Evolutionary conservation across 768 basidiomycete genomes (phyloP).

Genomic region (Leccinellum albellum): DNA sequence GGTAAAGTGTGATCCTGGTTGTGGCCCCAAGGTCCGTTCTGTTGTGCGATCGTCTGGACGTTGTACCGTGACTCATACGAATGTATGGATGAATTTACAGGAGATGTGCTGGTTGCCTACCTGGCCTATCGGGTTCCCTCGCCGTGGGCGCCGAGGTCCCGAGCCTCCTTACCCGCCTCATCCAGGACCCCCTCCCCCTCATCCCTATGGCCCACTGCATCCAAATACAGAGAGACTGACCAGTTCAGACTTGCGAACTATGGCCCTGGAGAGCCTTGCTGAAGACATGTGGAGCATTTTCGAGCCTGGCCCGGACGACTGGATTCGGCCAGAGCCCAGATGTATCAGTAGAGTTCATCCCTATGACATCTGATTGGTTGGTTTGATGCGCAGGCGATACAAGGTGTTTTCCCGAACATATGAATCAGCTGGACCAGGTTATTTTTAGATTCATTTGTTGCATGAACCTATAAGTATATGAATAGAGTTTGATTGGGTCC

Average conservation of each 20-base stretch:
- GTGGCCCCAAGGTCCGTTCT: constrained; percentile 41
- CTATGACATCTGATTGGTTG: not conserved
- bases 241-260: not conserved
- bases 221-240: not conserved
- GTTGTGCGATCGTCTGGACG: not conserved
- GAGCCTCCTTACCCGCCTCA: not conserved
- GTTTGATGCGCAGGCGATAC: not conserved
- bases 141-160: not conserved
- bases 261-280: not conserved
- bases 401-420: not conserved
- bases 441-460: not conserved
- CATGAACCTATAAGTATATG: no score
- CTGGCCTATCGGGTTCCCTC: constrained; percentile 18
- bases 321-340: constrained; percentile 22
- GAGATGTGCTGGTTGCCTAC: constrained; percentile 29
- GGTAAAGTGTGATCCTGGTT: constrained; percentile 45
- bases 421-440: not conserved
- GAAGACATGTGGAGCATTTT: not conserved
- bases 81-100: constrained; percentile 2
- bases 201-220: not conserved
- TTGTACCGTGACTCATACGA: not conserved
- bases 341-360: constrained; percentile 14
- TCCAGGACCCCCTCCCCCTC: not conserved
- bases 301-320: constrained; percentile 5
- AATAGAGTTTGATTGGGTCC: not conserved